phyloP scores from a whole-genome alignment of 768 basidiomycete species.

The Psilocybe cubensis region DNA sequence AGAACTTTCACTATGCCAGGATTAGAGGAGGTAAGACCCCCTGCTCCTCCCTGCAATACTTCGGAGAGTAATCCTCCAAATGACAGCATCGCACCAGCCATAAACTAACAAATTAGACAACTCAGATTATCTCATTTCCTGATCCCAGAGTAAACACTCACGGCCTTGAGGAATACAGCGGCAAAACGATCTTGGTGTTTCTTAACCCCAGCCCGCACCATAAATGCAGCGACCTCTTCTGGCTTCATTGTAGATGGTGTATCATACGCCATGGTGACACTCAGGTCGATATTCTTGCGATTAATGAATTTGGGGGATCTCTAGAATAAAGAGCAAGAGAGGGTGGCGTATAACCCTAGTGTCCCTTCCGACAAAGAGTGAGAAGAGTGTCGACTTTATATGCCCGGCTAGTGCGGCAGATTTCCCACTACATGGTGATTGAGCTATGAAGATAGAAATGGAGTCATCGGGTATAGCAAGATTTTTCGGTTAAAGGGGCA shows the following conservation, averaged over 20 bases:
- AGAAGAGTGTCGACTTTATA: slow-evolving; percentile 13
- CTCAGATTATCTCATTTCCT: background rate
- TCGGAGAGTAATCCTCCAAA: slow-evolving; percentile 71
- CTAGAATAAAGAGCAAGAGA: slow-evolving; percentile 6
- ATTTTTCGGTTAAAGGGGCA: background rate
- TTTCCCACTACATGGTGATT: background rate
- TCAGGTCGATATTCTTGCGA: background rate
- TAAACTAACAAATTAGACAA: slow-evolving; percentile 42
- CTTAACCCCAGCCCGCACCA: slow-evolving; percentile 58
- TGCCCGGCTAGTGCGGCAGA: background rate
- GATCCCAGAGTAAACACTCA: slow-evolving; percentile 33
- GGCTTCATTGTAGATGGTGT: slow-evolving; percentile 55
- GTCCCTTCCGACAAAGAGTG: slow-evolving; percentile 5
- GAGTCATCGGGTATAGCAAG: background rate
- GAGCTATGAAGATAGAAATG: background rate
- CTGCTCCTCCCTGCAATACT: slow-evolving; percentile 63
- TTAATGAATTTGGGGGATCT: slow-evolving; percentile 3
- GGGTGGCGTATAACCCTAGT: slow-evolving; percentile 6
- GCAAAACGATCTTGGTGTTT: slow-evolving; percentile 71
- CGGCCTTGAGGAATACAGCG: slow-evolving; percentile 69
- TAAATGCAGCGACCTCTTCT: slow-evolving; percentile 54
- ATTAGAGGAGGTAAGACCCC: slow-evolving; percentile 50
- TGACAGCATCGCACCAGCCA: slow-evolving; percentile 75
- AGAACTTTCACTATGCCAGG: slow-evolving; percentile 72
- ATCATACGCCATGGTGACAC: slow-evolving; percentile 17